Conservation (phyloP, 2,329 filamentous ascomycete species). For the Westerdykella aurantiaca region DNA sequence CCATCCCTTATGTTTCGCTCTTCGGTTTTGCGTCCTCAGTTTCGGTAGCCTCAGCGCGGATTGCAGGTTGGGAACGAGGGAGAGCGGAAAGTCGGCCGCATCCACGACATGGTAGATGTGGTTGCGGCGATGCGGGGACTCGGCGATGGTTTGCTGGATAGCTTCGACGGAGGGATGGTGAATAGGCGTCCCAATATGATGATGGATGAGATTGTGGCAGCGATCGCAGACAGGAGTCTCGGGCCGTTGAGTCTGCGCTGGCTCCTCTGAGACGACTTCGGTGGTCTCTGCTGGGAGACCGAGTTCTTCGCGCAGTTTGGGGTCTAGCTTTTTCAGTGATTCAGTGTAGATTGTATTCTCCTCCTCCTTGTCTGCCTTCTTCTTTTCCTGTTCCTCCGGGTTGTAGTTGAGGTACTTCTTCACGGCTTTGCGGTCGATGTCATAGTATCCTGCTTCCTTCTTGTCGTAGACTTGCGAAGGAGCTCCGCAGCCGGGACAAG, state of each 20-base stretch:
- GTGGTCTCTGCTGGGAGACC: conserved; percentile 19
- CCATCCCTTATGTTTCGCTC: conserved; percentile 63
- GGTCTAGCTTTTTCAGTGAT: conserved; percentile 28
- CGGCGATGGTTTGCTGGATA: conserved; percentile 75
- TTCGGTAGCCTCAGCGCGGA: conserved; percentile 64
- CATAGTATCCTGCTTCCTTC: conserved; percentile 55
- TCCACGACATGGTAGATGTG: conserved; percentile 95
- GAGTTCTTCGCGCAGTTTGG: conserved; percentile 24
- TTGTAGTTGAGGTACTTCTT: conserved; percentile 34
- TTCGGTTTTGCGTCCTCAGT: conserved; percentile 72
- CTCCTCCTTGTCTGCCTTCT: conserved; percentile 8
- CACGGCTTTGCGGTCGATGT: conserved; percentile 44
- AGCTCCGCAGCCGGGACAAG: conserved; percentile 60
- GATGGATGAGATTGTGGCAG: conserved; percentile 76
- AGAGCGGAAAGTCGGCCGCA: conserved; percentile 95
- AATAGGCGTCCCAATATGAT: conserved; percentile 66
- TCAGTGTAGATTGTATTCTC: conserved; percentile 37
- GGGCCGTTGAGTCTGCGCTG: conserved; percentile 4
- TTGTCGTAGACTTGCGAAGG: conserved; percentile 52
- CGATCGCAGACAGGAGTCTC: conserved; percentile 68
- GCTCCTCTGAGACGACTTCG: conserved; percentile 7
- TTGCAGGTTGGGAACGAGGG: conserved; percentile 72
- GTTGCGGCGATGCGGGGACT: conserved; percentile 85
- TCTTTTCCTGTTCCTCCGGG: conserved; percentile 13
- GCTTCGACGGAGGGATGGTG: conserved; percentile 75